phyloP scores from a whole-genome alignment of 2,329 filamentous ascomycete species.

The Venturia pyrina region DNA sequence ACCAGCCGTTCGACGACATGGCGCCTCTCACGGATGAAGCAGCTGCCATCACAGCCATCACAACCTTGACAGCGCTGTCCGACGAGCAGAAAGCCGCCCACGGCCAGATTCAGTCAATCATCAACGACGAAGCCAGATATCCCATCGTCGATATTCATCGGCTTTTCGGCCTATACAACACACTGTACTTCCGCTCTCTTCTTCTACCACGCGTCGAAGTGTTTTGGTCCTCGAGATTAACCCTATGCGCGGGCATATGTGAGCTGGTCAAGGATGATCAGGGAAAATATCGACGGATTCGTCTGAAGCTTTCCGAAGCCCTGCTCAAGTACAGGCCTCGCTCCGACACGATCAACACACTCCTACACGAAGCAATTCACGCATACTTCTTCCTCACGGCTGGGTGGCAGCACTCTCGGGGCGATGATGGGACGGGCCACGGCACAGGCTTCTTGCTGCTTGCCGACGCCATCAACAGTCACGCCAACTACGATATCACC shows the following conservation, averaged over 20 bases:
- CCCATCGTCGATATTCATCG: slow-evolving; percentile 32
- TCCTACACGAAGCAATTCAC: slow-evolving; percentile 36
- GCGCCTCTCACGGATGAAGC: slow-evolving; percentile 31
- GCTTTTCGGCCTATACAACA: slow-evolving; percentile 31
- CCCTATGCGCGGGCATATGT: slow-evolving; percentile 37
- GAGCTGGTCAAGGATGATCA: slow-evolving; percentile 31
- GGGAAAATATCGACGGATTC: slow-evolving; percentile 29
- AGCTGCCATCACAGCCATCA: slow-evolving; percentile 29
- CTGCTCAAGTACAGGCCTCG: slow-evolving; percentile 35
- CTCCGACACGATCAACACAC: slow-evolving; percentile 32
- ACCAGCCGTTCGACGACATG: neutral
- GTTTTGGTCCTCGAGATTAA: slow-evolving; percentile 33
- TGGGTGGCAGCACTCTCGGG: slow-evolving; percentile 31
- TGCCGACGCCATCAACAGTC: slow-evolving; percentile 35
- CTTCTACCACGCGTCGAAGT: slow-evolving; percentile 31
- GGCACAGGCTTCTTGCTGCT: slow-evolving; percentile 33
- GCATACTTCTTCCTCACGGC: slow-evolving; percentile 38
- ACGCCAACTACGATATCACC: slow-evolving; percentile 31
- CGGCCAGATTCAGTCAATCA: slow-evolving; percentile 26
- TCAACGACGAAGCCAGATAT: slow-evolving; percentile 24
- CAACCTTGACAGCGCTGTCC: slow-evolving; percentile 24
- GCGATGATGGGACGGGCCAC: slow-evolving; percentile 33
- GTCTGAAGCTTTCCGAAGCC: slow-evolving; percentile 34
- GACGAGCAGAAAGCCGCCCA: slow-evolving; percentile 25
- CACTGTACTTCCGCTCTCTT: slow-evolving; percentile 33